Percentiles rank a stretch among this genome's conserved stretches.
These are phyloP conservation scores for Aureobasidium mangrovei DNA, from an alignment of 2,329 filamentous ascomycete species.

Conservation along the genomic window DNA sequence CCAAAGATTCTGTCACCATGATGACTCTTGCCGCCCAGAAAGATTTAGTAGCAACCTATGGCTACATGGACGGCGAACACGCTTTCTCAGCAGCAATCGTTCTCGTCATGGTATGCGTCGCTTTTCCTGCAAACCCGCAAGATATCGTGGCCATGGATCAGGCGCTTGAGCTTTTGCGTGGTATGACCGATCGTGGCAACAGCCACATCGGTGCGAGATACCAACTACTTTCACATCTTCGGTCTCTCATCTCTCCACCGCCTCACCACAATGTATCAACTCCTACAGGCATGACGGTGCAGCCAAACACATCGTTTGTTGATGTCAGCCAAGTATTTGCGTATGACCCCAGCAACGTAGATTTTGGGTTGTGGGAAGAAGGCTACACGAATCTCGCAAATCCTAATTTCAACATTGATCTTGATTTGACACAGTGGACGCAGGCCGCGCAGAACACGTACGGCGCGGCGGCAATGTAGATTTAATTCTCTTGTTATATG, in stretches of 20 bases:
- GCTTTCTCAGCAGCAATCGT: conserved; percentile 47
- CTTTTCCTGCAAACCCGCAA: conserved; percentile 39
- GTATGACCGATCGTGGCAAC: conserved; percentile 47
- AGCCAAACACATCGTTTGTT: not conserved
- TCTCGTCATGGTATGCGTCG: conserved; percentile 47
- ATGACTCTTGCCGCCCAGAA: conserved; percentile 42
- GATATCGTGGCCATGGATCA: conserved; percentile 40
- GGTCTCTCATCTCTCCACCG: conserved; percentile 17
- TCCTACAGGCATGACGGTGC: not conserved
- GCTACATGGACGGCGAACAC: conserved; percentile 51
- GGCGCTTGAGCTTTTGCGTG: conserved; percentile 38
- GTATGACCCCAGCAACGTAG: not conserved
- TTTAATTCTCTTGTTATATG: too few species aligned
- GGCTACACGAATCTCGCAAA: conserved; percentile 11
- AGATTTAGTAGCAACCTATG: conserved; percentile 47
- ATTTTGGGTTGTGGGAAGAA: conserved; percentile 10
- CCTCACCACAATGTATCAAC: not conserved
- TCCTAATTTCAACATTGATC: conserved; percentile 5
- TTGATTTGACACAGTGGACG: conserved; percentile 12
- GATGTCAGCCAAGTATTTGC: not conserved
- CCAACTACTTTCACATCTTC: conserved; percentile 31
- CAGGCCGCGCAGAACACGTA: conserved; percentile 4
- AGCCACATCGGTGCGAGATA: conserved; percentile 38
- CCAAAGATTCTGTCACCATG: conserved; percentile 41
- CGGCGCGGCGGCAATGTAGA: not conserved